Percentiles rank a stretch among this genome's conserved stretches.
phyloP scores from a whole-genome alignment of 75 land plant species.

The Chamaecyparis obtusa region DNA sequence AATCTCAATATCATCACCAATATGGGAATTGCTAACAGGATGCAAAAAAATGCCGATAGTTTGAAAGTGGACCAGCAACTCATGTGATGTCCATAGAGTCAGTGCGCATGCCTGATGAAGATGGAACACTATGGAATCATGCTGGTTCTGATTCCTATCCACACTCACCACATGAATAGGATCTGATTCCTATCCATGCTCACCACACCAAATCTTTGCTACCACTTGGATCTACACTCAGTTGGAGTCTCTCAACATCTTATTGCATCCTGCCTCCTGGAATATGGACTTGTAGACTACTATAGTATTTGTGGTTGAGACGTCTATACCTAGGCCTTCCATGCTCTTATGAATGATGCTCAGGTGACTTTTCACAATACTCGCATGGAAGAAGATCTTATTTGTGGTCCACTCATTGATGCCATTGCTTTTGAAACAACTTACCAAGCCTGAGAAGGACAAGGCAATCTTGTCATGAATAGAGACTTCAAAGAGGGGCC shows the following conservation, averaged over 20 bases:
- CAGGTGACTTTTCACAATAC: constrained; percentile 31
- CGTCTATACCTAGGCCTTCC: constrained; percentile 52
- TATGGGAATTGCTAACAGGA: no score
- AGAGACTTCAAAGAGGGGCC: constrained; percentile 83
- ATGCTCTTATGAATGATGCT: not conserved
- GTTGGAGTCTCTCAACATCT: constrained; percentile 61
- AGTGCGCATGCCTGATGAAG: no score
- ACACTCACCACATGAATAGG: no score
- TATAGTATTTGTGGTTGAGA: constrained; percentile 68
- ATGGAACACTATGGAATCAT: no score
- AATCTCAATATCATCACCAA: no score
- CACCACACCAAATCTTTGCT: no score
- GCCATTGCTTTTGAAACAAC: constrained; percentile 59
- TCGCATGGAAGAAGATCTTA: constrained; percentile 77
- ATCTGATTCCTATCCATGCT: no score
- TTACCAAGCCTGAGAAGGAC: constrained; percentile 40
- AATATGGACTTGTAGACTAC: constrained; percentile 56
- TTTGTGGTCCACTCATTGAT: constrained; percentile 69
- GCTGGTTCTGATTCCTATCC: no score
- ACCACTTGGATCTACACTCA: constrained; percentile 77
- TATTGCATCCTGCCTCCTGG: constrained; percentile 31
- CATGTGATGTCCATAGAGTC: no score
- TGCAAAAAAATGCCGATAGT: no score
- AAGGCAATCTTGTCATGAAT: constrained; percentile 56
- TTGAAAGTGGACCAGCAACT: no score